Base-by-base conservation (phyloP, 2,329 filamentous ascomycete genomes). In the Corinectria fuckeliana region DNA sequence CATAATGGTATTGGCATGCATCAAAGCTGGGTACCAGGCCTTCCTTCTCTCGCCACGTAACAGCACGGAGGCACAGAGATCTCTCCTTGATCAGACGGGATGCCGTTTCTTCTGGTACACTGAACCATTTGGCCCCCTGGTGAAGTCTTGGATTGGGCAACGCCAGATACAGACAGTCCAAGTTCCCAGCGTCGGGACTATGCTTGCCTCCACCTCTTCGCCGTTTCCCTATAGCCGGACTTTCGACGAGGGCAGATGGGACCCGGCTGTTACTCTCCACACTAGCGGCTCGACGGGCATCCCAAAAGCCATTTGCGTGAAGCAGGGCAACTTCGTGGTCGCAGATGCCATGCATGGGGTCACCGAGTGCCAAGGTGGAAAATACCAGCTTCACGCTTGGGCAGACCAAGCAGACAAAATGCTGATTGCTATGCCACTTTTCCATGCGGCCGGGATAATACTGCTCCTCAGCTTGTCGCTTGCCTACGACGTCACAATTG, bases 11-110 rank as follows among this genome's bases (percentile, higher is more conserved):
- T 60, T 79, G n/a, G 78, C 77, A 6, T 74, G 59, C 36, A 75
- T 76, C 54, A 81, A 81, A 65, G 75, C 77, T 8, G 78, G 79
- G 6, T 76, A 78, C 61, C 75, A 76, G 42, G 71, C 73, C n/a
- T 59, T 76, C 2, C 60, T 75, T 21, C 66, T 61, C 34, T 76
- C 74, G 1, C 71, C 70, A 36, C 65, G 71, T 3, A 75, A 76
- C 56, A 72, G 67, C 9, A 36, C 71, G 8, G 67, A 71, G 26
- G 70, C 64, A 1, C 67, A 74, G 34, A 30, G 71, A 42, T 58
- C 52, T n/a, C 66, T 76, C 6, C 62, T 74, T 2, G 61, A 71
- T 18, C 54, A 51, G 13, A 66, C 61, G 3, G 28, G 67, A 7
- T 75, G 74, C 45, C 3, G 58, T 32, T 54, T 42, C 1, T 56